These are phyloP conservation scores for Gossypium anomalum DNA, from an alignment of 345 rosid genomes.

Conservation along the genomic window DNA sequence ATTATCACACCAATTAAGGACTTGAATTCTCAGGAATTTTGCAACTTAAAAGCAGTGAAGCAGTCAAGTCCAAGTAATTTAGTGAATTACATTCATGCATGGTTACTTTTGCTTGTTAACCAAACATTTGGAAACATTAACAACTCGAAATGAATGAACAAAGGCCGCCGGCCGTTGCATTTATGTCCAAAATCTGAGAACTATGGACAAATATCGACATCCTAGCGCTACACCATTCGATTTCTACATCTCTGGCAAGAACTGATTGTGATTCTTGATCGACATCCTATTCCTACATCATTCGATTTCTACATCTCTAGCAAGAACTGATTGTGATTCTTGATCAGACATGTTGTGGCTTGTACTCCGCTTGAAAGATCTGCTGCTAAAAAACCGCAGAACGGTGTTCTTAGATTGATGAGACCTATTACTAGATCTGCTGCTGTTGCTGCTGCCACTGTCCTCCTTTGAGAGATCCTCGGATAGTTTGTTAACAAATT, in stretches of 20 bases:
- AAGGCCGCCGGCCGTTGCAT: background rate
- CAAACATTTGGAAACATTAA: background rate
- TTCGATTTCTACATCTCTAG: conserved; percentile 37
- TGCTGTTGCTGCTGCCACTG: background rate
- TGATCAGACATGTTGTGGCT: conserved; percentile 49
- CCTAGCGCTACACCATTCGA: conserved; percentile 26
- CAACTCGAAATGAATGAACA: background rate
- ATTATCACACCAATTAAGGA: background rate
- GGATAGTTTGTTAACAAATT: conserved; percentile 45
- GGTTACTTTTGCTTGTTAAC: background rate
- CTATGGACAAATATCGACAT: background rate
- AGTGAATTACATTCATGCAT: background rate
- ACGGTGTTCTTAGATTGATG: conserved; percentile 55
- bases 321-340: conserved; percentile 30
- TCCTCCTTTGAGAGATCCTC: conserved; percentile 60
- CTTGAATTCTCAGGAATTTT: background rate
- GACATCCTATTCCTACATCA: conserved; percentile 31
- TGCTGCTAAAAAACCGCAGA: conserved; percentile 49
- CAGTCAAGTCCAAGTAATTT: background rate
- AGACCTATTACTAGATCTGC: conserved; percentile 19
- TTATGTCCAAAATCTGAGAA: background rate
- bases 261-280: conserved; percentile 44
- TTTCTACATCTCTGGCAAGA: conserved; percentile 35
- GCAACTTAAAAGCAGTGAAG: background rate
- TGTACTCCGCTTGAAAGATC: conserved; percentile 51